Evolutionary conservation across 345 rosid genomes (phyloP).

Genomic region (thale cress (Arabidopsis thaliana)): DNA sequence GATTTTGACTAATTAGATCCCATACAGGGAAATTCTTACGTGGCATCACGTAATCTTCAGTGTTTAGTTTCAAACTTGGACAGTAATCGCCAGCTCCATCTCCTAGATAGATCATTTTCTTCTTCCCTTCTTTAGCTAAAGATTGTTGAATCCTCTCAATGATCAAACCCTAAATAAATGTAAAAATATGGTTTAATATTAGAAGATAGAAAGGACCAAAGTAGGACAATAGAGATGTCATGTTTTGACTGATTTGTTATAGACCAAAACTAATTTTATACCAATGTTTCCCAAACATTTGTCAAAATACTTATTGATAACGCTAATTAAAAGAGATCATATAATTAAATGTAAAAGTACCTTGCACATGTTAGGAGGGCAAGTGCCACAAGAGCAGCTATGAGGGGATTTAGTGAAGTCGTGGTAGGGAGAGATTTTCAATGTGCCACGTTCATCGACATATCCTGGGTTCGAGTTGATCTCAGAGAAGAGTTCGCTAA

Average conservation of each 20-base stretch:
- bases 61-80: slow-evolving; percentile 68
- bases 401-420: slow-evolving; percentile 65
- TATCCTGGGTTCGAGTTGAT: slow-evolving; percentile 76
- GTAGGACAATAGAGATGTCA: slow-evolving; percentile 15
- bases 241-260: slow-evolving; percentile 2
- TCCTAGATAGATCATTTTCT: slow-evolving; percentile 71
- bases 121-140: slow-evolving; percentile 54
- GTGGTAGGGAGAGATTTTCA: slow-evolving; percentile 70
- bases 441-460: slow-evolving; percentile 59
- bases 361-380: slow-evolving; percentile 99
- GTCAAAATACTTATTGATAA: neutral
- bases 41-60: slow-evolving; percentile 72
- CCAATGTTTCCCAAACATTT: neutral
- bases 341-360: slow-evolving; percentile 46
- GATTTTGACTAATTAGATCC: slow-evolving; percentile 69
- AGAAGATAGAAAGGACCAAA: neutral
- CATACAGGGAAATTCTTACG: slow-evolving; percentile 85
- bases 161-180: slow-evolving; percentile 54
- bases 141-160: slow-evolving; percentile 74
- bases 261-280: neutral
- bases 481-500: slow-evolving; percentile 71
- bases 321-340: neutral
- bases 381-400: slow-evolving; percentile 58
- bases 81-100: slow-evolving; percentile 90
- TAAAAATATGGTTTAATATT: neutral